A percentile compares a stretch with the other conserved stretches of the same genome.
phyloP scores from a whole-genome alignment of 768 basidiomycete genomes.

The Auriscalpium microsporum region DNA sequence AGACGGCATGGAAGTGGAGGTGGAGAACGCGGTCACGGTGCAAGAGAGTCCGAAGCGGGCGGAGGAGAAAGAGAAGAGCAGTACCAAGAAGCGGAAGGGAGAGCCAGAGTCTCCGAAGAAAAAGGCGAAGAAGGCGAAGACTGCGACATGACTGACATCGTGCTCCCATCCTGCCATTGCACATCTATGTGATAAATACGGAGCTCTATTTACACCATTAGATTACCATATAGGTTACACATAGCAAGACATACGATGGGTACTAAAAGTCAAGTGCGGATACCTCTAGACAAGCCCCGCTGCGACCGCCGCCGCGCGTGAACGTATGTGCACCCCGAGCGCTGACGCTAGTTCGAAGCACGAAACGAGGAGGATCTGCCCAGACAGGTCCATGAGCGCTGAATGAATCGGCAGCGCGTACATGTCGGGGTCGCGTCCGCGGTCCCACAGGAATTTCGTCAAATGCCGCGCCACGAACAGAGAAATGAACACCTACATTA shows the following conservation, averaged over 20 bases:
- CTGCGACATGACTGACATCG: neutral
- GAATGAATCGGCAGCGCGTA: constrained; percentile 93
- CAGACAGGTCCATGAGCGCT: constrained; percentile 78
- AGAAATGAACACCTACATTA: constrained; percentile 55
- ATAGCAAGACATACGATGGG: neutral
- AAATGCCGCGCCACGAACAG: constrained; percentile 56
- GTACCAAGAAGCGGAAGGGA: constrained; percentile 7
- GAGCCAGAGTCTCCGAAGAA: constrained; percentile 5
- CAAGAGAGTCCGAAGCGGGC: neutral
- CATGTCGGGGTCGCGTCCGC: constrained; percentile 77
- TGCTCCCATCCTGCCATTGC: neutral
- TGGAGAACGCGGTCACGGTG: neutral
- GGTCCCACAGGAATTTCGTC: constrained; percentile 74
- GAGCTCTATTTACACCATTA: neutral
- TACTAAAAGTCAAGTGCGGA: neutral
- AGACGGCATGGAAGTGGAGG: neutral
- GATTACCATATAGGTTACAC: neutral
- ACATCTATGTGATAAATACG: neutral
- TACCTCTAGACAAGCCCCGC: neutral
- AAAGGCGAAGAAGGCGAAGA: constrained; percentile 10
- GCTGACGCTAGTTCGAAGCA: constrained; percentile 62
- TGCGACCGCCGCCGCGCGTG: neutral
- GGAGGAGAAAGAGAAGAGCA: neutral
- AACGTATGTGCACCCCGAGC: constrained; percentile 27
- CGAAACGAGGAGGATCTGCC: constrained; percentile 69